phyloP scores from a whole-genome alignment of 768 basidiomycete genomes.

The Boletus tylopilopsis region DNA sequence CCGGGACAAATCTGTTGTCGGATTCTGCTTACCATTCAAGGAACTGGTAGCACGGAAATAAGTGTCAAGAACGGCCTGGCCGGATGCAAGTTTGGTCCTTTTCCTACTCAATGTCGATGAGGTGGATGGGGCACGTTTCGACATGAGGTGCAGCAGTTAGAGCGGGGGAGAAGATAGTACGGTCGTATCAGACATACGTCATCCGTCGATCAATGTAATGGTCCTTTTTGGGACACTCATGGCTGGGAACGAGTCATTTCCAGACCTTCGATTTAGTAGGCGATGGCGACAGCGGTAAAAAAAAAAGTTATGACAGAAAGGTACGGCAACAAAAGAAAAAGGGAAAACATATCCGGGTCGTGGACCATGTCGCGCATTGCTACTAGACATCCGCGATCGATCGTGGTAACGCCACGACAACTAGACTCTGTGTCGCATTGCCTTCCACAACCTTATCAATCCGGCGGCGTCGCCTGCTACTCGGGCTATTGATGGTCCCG shows the following conservation, averaged over 20 bases:
- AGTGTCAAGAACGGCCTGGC: constrained; percentile 22
- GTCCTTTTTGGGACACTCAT: constrained; percentile 21
- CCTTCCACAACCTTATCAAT: constrained; percentile 8
- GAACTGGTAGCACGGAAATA: constrained; percentile 24
- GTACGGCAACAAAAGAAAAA: neutral
- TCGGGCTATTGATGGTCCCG: constrained; percentile 1
- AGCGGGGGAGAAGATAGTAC: constrained; percentile 6
- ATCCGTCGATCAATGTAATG: constrained; percentile 23
- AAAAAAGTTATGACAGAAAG: neutral
- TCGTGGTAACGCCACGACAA: constrained; percentile 13
- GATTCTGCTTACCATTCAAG: constrained; percentile 9
- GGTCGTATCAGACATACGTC: constrained; percentile 22
- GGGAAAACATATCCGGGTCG: neutral
- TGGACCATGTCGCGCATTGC: neutral
- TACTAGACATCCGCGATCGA: constrained; percentile 7
- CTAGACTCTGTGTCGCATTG: constrained; percentile 2
- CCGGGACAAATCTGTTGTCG: constrained; percentile 11
- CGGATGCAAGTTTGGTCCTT: constrained; percentile 14
- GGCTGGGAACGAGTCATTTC: constrained; percentile 1
- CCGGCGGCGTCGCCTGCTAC: constrained; percentile 16
- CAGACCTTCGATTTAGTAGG: neutral
- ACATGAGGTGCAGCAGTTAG: constrained; percentile 16
- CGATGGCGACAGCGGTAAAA: neutral
- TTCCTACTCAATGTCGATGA: constrained; percentile 16
- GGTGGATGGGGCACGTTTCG: constrained; percentile 15